Base-by-base conservation (phyloP, 2,329 filamentous ascomycete species). In the Neonectria sp. region DNA sequence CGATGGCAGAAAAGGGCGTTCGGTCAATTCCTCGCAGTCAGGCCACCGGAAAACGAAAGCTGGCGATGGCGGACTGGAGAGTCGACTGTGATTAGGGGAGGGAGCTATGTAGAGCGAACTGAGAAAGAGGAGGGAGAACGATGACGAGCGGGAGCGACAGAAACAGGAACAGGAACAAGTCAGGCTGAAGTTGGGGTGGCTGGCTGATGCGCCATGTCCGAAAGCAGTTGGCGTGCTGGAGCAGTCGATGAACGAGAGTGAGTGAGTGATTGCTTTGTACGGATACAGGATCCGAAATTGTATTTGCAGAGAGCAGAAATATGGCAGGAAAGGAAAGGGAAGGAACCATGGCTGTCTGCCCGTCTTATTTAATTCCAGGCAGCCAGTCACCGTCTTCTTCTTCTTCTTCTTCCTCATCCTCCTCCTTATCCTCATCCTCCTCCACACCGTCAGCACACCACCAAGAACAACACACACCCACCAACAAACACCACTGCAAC, bases 171-270 rank as follows among this genome's bases (percentile, higher is more conserved):
- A 24, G 49, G 27, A 17, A 52, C 8, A 33, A n/a, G 29, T 31
- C 24, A n/a, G 33, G 46, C 48, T 31, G 48, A 40, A 27, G 43
- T 56, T 56, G 51, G 56, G 60, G 52, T 33, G 60, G 53, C 48
- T 40, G 46, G 33, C 46, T 6, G 48, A 15, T 13, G 31, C 51
- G 51, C 51, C 29, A 25, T 24, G 51, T 63, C 60, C 60, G 43
- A 57, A 63, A 63, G 55, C 48, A 63, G 51, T 37, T 53, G 51
- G 60, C 31, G 37, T 49, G 40, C 35, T 25, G 46, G 12, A 56
- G 43, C 60, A 29, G 43, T 21, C 45, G 55, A 35, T 63, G 12
- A 55, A 35, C 51, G 59, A 62, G 59, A 53, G 51, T 51, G 25
- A 24, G 24, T 15, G 45, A 27, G 45, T 8, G 40, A 35, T 15